Evolutionary conservation across 345 rosid genomes (phyloP).

Genomic region (Populus alba): DNA sequence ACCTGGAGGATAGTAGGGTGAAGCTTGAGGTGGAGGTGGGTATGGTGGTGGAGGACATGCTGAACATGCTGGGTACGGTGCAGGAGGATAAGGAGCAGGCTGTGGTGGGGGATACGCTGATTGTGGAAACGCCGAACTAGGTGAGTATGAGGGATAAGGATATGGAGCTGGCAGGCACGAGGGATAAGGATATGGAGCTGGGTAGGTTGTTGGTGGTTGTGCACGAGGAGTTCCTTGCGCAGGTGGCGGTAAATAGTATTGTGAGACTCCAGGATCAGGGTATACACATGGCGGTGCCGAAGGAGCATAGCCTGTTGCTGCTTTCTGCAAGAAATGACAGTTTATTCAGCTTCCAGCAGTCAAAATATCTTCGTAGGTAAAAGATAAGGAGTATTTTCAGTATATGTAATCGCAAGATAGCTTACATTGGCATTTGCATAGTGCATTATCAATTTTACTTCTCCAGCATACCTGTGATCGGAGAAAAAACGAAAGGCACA

Average conservation of each 20-base stretch:
- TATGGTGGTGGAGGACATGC: constrained; percentile 26
- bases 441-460: constrained; percentile 66
- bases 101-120: constrained; percentile 29
- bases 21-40: constrained; percentile 35
- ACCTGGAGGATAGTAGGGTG: constrained; percentile 60
- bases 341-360: not conserved
- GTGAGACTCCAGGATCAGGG: constrained; percentile 2
- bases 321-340: constrained; percentile 43
- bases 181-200: constrained; percentile 18
- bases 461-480: constrained; percentile 73
- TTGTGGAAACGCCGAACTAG: constrained; percentile 26
- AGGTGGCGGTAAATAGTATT: not conserved
- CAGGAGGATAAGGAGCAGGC: constrained; percentile 16
- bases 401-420: not conserved
- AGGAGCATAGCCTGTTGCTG: constrained; percentile 26
- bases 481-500: not conserved
- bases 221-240: constrained; percentile 1
- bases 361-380: not conserved
- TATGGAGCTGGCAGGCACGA: constrained; percentile 14
- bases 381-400: not conserved
- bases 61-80: constrained; percentile 22
- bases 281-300: constrained; percentile 44
- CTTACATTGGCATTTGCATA: constrained; percentile 63
- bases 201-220: constrained; percentile 26
- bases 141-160: constrained; percentile 24